These are phyloP conservation scores for Mortierella antarctica DNA, from an alignment of 192 early-diverging fungal genomes.

Conservation along the genomic window DNA sequence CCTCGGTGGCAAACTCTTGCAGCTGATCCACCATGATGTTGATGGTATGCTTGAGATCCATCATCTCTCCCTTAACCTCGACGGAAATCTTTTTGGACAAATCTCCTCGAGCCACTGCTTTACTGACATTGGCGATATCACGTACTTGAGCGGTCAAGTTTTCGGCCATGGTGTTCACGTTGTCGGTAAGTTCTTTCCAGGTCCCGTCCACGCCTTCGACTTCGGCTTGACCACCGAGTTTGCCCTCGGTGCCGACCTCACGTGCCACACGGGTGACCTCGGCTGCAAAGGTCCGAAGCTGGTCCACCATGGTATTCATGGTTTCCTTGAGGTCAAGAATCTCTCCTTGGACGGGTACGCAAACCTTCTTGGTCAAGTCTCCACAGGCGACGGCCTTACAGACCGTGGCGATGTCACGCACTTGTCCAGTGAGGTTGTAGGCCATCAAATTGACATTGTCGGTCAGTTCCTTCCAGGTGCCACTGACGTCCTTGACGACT, in stretches of 20 bases:
- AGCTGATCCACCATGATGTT: conserved; percentile 75
- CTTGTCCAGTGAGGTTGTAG: conserved; percentile 63
- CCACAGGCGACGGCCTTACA: conserved; percentile 63
- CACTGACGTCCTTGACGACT: conserved; percentile 60
- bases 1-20: conserved; percentile 69
- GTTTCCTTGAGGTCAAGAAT: conserved; percentile 69
- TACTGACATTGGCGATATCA: conserved; percentile 68
- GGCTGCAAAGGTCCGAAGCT: conserved; percentile 31
- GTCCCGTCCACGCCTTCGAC: conserved; percentile 67
- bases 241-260: conserved; percentile 71
- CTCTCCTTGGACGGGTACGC: conserved; percentile 63
- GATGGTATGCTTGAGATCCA: conserved; percentile 68
- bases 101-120: conserved; percentile 74
- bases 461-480: conserved; percentile 67
- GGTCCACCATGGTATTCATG: conserved; percentile 63
- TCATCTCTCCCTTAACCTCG: conserved; percentile 70
- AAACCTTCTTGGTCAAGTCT: conserved; percentile 61
- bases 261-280: conserved; percentile 69
- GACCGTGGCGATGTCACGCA: conserved; percentile 66
- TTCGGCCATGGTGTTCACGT: conserved; percentile 76
- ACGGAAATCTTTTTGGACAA: conserved; percentile 65
- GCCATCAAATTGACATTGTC: conserved; percentile 71
- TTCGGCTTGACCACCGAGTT: conserved; percentile 57
- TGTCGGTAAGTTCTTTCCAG: conserved; percentile 77
- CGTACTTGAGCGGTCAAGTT: conserved; percentile 73